These are phyloP conservation scores for Camellia japonica DNA, from an alignment of 148 eudicot genomes.

Conservation along the genomic window DNA sequence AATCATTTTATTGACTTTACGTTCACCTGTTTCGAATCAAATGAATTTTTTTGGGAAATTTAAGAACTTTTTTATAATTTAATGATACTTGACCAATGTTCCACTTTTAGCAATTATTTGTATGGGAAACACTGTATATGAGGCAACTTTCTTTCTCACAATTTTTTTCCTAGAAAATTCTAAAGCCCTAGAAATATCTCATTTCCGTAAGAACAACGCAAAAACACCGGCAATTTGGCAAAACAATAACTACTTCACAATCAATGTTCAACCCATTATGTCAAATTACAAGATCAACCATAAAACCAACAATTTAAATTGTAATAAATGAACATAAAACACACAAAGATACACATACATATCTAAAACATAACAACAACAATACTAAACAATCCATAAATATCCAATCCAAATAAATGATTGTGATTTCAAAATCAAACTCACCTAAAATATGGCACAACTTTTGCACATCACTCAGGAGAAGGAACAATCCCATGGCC, in stretches of 20 bases:
- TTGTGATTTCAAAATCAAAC: background rate
- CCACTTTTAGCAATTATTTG: background rate
- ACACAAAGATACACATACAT: background rate
- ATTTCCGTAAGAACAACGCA: too few relatives aligned
- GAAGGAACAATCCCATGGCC: constrained; percentile 74
- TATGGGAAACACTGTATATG: background rate
- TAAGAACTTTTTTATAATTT: background rate
- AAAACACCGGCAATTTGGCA: background rate
- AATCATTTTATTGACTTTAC: background rate
- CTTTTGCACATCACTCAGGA: constrained; percentile 42
- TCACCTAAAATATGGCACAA: constrained; percentile 60
- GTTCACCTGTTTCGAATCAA: background rate
- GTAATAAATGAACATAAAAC: background rate
- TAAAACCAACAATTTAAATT: too few relatives aligned
- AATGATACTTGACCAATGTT: background rate
- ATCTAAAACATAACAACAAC: background rate
- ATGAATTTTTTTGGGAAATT: background rate
- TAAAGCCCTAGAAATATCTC: too few relatives aligned
- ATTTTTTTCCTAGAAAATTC: too few relatives aligned
- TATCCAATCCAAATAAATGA: background rate
- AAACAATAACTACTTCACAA: background rate
- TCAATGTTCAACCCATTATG: background rate
- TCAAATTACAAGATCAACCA: too few relatives aligned
- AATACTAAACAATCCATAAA: background rate
- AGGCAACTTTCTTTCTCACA: background rate